These are phyloP conservation scores for Dichotomocladium elegans DNA, from an alignment of 371 early-diverging fungal species.

Conservation along the genomic window DNA sequence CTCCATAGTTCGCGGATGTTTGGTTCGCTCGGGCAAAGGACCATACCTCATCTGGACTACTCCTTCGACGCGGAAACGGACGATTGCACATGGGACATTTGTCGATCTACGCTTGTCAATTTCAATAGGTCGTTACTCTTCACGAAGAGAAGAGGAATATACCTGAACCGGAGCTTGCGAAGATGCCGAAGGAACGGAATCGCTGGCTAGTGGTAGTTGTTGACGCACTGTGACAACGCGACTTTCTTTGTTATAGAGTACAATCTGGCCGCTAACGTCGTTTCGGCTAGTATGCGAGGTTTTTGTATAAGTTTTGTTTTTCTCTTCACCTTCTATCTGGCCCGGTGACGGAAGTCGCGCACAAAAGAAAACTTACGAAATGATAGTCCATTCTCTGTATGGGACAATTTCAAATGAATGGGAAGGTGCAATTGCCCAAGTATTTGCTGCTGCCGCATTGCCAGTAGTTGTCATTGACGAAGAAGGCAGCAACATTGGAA, in stretches of 20 bases:
- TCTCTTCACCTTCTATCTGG: neutral
- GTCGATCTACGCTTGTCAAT: no score
- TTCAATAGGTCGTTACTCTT: no score
- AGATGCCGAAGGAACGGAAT: neutral
- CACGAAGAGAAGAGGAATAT: neutral
- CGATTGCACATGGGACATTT: conserved; percentile 41
- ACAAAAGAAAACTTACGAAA: conserved; percentile 39
- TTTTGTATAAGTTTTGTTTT: neutral
- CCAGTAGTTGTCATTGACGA: neutral
- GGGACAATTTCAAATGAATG: conserved; percentile 39
- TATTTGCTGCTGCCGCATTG: neutral
- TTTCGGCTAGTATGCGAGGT: conserved; percentile 28
- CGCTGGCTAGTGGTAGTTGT: neutral
- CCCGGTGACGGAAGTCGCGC: no score
- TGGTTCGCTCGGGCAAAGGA: no score
- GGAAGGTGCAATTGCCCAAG: conserved; percentile 1
- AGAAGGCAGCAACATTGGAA: neutral
- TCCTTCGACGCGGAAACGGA: conserved; percentile 12
- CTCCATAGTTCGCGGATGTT: no score
- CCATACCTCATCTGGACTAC: conserved; percentile 13
- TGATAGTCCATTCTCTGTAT: conserved; percentile 54
- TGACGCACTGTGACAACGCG: conserved; percentile 36
- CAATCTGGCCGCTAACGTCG: conserved; percentile 39
- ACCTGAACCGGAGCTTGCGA: conserved; percentile 1
- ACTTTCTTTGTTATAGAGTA: conserved; percentile 42